Conservation (phyloP, 495 filamentous ascomycete species). For the Neurospora sp. region DNA sequence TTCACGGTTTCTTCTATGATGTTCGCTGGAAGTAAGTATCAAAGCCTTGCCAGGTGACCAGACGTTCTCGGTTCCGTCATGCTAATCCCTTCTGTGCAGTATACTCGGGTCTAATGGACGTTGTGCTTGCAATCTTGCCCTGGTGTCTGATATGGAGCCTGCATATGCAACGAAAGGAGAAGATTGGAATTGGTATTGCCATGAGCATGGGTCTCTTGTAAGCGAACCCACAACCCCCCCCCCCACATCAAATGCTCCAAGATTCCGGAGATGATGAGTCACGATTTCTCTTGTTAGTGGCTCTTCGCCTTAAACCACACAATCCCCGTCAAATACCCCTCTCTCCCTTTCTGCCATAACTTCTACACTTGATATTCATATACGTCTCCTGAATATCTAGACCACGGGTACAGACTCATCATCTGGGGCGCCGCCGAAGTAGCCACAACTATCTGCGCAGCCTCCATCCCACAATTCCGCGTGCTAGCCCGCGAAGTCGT, state of each 20-base stretch:
- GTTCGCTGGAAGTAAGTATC: slow-evolving; percentile 14
- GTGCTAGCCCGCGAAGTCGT: slow-evolving; percentile 17
- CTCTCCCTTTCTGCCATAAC: neutral
- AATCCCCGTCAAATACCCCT: slow-evolving; percentile 2
- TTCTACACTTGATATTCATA: neutral
- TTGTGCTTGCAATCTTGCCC: slow-evolving; percentile 24
- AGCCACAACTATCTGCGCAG: slow-evolving; percentile 25
- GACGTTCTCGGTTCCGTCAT: neutral
- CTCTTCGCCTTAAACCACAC: neutral
- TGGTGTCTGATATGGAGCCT: slow-evolving; percentile 26
- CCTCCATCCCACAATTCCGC: slow-evolving; percentile 25
- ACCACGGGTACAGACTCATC: slow-evolving; percentile 15
- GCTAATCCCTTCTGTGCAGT: slow-evolving; percentile 2
- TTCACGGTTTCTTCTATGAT: slow-evolving; percentile 7
- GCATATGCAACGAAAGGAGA: slow-evolving; percentile 27
- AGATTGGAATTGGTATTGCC: slow-evolving; percentile 26
- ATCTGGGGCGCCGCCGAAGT: slow-evolving; percentile 24
- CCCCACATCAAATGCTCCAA: slow-evolving; percentile 14
- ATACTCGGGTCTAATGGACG: slow-evolving; percentile 28
- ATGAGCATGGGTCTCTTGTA: slow-evolving; percentile 35
- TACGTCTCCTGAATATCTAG: neutral
- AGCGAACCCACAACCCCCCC: neutral
- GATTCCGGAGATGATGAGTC: slow-evolving; percentile 7
- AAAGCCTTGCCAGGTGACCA: neutral
- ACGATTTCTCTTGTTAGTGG: slow-evolving; percentile 17